Evolutionary conservation across 2,329 filamentous ascomycete genomes (phyloP).

Genomic region (Purpureocillium lavendulum): DNA sequence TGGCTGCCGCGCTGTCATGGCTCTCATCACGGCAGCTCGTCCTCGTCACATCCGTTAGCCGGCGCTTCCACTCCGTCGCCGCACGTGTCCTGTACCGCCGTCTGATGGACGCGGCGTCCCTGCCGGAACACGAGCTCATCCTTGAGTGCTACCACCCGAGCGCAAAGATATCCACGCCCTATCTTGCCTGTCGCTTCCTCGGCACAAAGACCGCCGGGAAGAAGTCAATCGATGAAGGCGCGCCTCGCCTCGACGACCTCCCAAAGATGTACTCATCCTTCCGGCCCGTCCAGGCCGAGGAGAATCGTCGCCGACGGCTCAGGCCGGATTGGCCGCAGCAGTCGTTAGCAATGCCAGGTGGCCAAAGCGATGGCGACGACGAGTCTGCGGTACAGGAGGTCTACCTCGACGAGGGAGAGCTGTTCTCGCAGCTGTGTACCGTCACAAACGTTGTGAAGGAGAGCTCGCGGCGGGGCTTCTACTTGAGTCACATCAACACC

Average conservation of each 20-base stretch:
- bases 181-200: conserved; percentile 57
- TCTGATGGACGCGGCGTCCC: conserved; percentile 31
- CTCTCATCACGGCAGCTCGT: conserved; percentile 46
- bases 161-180: conserved; percentile 59
- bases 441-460: conserved; percentile 60
- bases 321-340: conserved; percentile 6
- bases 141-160: conserved; percentile 73
- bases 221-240: conserved; percentile 2
- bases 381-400: conserved; percentile 50
- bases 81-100: conserved; percentile 57
- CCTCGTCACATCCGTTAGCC: conserved; percentile 48
- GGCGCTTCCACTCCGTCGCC: conserved; percentile 54
- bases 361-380: conserved; percentile 14
- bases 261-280: conserved; percentile 61
- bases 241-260: conserved; percentile 29
- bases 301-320: conserved; percentile 31
- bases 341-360: neutral
- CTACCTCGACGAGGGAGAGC: conserved; percentile 58
- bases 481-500: conserved; percentile 57
- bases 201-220: conserved; percentile 36
- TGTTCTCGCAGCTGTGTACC: conserved; percentile 67
- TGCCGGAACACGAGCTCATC: conserved; percentile 48
- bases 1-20: conserved; percentile 28
- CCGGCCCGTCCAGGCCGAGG: conserved; percentile 50
- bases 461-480: conserved; percentile 50